Evolutionary conservation across 495 filamentous ascomycete species (phyloP).

Genomic region (Entonaema liquescens): DNA sequence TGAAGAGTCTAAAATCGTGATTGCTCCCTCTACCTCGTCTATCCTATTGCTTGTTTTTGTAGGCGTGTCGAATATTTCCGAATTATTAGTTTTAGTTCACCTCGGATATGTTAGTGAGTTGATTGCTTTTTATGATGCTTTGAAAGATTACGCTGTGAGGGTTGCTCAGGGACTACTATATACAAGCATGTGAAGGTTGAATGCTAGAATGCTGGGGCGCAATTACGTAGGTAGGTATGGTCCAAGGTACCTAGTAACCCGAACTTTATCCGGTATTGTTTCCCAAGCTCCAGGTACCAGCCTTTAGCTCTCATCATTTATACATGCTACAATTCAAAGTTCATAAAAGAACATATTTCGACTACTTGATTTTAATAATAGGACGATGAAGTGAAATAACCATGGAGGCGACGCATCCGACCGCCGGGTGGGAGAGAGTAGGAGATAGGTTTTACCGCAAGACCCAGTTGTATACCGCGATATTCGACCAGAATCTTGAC

Average conservation of each 20-base stretch:
- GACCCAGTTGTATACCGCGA: conserved; percentile 85
- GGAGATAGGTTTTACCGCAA: conserved; percentile 95
- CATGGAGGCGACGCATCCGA: conserved; percentile 69
- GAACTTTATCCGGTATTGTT: conserved; percentile 29
- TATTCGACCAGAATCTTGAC: conserved; percentile 92
- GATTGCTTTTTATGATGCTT: too few species aligned
- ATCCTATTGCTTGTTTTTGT: background rate
- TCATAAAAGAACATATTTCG: background rate
- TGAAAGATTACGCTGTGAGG: too few species aligned
- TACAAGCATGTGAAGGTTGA: background rate
- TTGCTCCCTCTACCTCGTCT: background rate
- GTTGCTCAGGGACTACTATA: background rate
- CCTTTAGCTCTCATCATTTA: background rate
- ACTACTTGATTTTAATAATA: conserved; percentile 1
- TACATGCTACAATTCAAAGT: background rate
- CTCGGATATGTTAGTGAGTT: too few species aligned
- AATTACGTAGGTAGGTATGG: conserved; percentile 1
- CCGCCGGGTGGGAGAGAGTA: conserved; percentile 91
- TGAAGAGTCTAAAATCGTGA: background rate
- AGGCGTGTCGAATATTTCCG: background rate
- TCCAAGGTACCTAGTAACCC: conserved; percentile 18
- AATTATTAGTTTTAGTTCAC: background rate
- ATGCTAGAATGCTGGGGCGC: background rate
- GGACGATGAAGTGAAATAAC: conserved; percentile 50
- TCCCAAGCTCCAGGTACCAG: background rate